Evolutionary conservation across 2,329 filamentous ascomycete genomes (phyloP), one percentile per base, ranked within the genome.

Genomic region (Spiromastix sp.): DNA sequence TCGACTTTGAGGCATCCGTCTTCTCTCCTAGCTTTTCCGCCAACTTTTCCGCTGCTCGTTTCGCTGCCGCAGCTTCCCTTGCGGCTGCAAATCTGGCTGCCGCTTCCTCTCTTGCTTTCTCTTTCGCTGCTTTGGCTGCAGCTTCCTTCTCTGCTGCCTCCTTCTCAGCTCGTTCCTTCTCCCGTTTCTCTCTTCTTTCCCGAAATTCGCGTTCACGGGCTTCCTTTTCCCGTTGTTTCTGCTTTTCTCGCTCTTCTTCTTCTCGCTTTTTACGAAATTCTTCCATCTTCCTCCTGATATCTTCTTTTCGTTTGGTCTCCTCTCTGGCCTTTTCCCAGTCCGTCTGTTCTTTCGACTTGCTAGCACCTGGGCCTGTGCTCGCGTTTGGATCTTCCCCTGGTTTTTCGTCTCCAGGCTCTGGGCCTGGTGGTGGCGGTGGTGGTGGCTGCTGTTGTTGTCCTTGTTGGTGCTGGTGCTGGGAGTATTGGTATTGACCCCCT

Each of bases 1-100:
- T 54, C 32, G 59, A 55, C 22, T 54, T 55, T 36, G 59, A 56
- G 9, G 56, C 57, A 5, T 51, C 48, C 1, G 48, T 54, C 39
- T 58, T 59, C 34, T 52, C 50, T 10, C 54, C 55, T 2, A 53
- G 60, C 61, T 91, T 89, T 62, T 93, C 84, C 5, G 50, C 50
- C 30, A 56, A 56, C 20, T 45, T 46, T 40, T 59, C 52, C 36
- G 54, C 44, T 43, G 48, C 50, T 36, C 54, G 42, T 40, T 53
- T 49, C 34, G 51, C 43, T 30, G 58, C 56, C 0, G 54, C 51
- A 3, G 57, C 53, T 40, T 61, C 59, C 36, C 49, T 55, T 31
- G 55, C 54, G 2, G 52, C 55, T 4, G 50, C 26, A 47, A 42
- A 42, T 39, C 43, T 28, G 30, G 40, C 48, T 12, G 45, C 45